Evolutionary conservation across 768 basidiomycete genomes (phyloP), one percentile per base, ranked within the genome.

Genomic region (Phylloporus rhodoxanthus): DNA sequence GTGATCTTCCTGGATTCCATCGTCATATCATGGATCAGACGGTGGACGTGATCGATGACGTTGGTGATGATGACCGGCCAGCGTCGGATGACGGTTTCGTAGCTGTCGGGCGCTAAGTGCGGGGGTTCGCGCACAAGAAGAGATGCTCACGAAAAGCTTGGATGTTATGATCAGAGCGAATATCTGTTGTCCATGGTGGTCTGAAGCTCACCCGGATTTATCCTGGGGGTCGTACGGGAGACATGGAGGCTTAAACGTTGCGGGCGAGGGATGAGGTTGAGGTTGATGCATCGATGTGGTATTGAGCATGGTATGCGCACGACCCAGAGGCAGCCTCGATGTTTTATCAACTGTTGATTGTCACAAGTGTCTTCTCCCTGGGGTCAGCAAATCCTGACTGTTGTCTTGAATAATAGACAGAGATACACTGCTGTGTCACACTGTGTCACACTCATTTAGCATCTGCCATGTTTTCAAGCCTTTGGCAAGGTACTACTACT

Each of bases 1-100:
- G 19, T 6, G 52, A 60, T 54, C 15, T 62, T 33, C 43, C 67
- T 62, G n/a, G 68, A 56, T 40, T 70, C 66, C 45, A 78, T 54
- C 8, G 79, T 75, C 28, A 87, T 66, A 14, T 75, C 70, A 61
- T 91, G 87, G 52, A 85, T 85, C 49, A 77, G 63, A 37, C 80
- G 77, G 57, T 87, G 79, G 37, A 97, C 63, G 38, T 81, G 79
- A 65, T 92, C 87, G 54, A 95, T 84, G 40, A 91, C 73, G 15
- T 69, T 74, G 1, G 92, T 91, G 47, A 94, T 76, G 59, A 97
- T 95, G 41, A 87, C 75, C 5, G 87, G 87, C 84, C 91, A 91
- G 47, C 88, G 75, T 63, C 76, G 84, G 43, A 84, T 65, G 14
- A 92, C 85, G 0, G 89, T 91, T 51, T 86, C 82, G 56, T 85